These are phyloP conservation scores for Verticillium tricorpus DNA, from an alignment of 2,329 filamentous ascomycete genomes.

Conservation along the genomic window DNA sequence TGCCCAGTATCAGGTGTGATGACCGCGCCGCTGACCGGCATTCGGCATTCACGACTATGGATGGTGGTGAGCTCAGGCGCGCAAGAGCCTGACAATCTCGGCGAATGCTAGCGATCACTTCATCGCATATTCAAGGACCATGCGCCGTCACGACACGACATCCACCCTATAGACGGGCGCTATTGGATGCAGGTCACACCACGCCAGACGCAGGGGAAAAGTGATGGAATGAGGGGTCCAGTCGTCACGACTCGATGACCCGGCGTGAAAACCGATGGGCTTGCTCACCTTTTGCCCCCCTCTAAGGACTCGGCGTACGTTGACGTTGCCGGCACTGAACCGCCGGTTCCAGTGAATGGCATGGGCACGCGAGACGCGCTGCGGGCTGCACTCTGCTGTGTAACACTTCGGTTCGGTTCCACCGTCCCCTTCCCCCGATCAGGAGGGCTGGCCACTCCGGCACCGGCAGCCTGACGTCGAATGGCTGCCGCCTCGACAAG, in stretches of 20 bases:
- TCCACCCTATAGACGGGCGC: background rate
- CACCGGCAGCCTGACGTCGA: no score
- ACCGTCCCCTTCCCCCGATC: background rate
- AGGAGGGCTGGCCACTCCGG: no score
- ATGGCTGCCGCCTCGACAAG: no score
- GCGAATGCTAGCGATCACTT: background rate
- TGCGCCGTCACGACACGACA: background rate
- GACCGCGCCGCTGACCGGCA: background rate
- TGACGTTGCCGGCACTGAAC: background rate
- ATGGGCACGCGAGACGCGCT: background rate
- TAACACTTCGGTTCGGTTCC: background rate
- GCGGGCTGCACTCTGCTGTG: background rate
- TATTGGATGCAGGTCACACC: background rate
- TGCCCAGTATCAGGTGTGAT: background rate
- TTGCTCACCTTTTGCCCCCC: background rate
- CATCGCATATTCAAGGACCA: background rate
- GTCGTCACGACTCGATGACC: background rate
- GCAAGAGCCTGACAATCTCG: background rate
- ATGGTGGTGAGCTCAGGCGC: background rate
- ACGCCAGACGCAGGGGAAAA: background rate
- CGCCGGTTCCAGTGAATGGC: background rate
- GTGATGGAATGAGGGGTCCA: background rate
- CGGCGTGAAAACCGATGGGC: background rate
- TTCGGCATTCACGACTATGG: background rate
- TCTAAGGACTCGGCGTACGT: background rate